phyloP scores from a whole-genome alignment of 2,329 filamentous ascomycete species.

The Xylariomycetidae sp. region DNA sequence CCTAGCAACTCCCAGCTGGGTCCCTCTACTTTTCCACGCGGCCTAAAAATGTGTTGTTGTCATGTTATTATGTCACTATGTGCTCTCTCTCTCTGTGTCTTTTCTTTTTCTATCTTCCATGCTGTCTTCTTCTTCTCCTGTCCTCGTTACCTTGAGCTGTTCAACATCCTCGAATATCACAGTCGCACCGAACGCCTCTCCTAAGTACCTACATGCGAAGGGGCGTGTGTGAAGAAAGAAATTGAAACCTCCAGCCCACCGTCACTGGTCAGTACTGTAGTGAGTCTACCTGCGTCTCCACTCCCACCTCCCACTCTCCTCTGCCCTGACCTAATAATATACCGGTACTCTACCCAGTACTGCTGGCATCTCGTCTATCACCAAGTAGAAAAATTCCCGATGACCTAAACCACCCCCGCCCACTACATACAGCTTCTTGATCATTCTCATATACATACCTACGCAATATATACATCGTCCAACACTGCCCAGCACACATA shows the following conservation, averaged over 20 bases:
- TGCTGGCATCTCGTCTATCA: slow-evolving; percentile 8
- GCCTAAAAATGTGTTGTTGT: too few species aligned
- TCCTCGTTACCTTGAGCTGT: too few species aligned
- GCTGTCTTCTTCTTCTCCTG: slow-evolving; percentile 4
- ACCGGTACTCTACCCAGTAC: slow-evolving; percentile 15
- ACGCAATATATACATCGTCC: too few species aligned
- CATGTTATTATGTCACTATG: too few species aligned
- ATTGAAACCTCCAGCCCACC: slow-evolving; percentile 15
- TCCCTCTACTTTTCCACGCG: slow-evolving; percentile 14
- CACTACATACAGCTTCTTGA: slow-evolving; percentile 16
- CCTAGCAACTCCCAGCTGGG: slow-evolving; percentile 23
- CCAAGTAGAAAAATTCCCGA: slow-evolving; percentile 15
- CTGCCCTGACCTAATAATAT: slow-evolving; percentile 18
- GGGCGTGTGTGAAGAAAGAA: slow-evolving; percentile 13
- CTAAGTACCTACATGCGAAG: slow-evolving; percentile 14
- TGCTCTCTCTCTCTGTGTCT: slow-evolving; percentile 11
- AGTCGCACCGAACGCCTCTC: too few species aligned
- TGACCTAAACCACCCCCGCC: too few species aligned
- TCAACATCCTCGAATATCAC: too few species aligned
- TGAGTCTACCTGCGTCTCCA: slow-evolving; percentile 23
- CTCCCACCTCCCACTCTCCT: slow-evolving; percentile 11
- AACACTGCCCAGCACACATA: too few species aligned
- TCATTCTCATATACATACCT: slow-evolving; percentile 18
- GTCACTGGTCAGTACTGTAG: too few species aligned
- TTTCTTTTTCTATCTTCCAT: slow-evolving; percentile 12